These are phyloP conservation scores for Copromyces sp. DNA, from an alignment of 495 filamentous ascomycete genomes.

Conservation along the genomic window DNA sequence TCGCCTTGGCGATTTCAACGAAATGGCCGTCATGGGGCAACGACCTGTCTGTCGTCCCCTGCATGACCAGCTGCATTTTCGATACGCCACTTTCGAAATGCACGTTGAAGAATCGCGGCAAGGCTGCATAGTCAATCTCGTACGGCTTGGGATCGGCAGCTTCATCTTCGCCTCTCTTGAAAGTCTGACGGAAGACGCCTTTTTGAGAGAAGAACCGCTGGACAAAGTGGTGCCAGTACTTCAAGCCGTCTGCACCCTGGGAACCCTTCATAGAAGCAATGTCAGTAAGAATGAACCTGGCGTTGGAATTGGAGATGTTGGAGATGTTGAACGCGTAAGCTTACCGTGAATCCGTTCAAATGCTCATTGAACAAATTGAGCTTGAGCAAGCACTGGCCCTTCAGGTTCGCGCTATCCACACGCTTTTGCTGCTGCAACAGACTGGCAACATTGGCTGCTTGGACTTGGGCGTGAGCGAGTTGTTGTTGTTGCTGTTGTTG, in stretches of 20 bases:
- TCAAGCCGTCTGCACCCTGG: slow-evolving; percentile 49
- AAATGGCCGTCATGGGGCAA: slow-evolving; percentile 51
- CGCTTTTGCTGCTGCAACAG: slow-evolving; percentile 39
- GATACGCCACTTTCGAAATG: slow-evolving; percentile 76
- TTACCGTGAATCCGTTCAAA: slow-evolving; percentile 54
- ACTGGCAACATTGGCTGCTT: slow-evolving; percentile 18
- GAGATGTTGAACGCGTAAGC: slow-evolving; percentile 14
- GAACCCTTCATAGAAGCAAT: slow-evolving; percentile 30
- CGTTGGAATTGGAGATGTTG: background rate
- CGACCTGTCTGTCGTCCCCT: slow-evolving; percentile 43
- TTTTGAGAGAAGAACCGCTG: slow-evolving; percentile 62
- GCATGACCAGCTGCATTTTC: slow-evolving; percentile 66
- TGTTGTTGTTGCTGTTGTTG: background rate
- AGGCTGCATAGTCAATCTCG: slow-evolving; percentile 62
- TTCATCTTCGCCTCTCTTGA: slow-evolving; percentile 35
- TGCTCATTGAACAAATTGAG: slow-evolving; percentile 62
- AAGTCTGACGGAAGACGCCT: slow-evolving; percentile 56
- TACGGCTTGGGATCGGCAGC: slow-evolving; percentile 53
- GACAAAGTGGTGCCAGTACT: slow-evolving; percentile 67
- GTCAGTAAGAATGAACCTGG: slow-evolving; percentile 2
- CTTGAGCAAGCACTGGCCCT: slow-evolving; percentile 49
- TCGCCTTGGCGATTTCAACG: slow-evolving; percentile 52
- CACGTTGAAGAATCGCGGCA: slow-evolving; percentile 72
- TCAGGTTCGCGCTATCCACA: slow-evolving; percentile 41
- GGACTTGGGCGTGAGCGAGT: slow-evolving; percentile 25